Evolutionary conservation across 768 basidiomycete species (phyloP), one percentile per base, ranked within the genome.

Genomic region (Mycena capillaripes): DNA sequence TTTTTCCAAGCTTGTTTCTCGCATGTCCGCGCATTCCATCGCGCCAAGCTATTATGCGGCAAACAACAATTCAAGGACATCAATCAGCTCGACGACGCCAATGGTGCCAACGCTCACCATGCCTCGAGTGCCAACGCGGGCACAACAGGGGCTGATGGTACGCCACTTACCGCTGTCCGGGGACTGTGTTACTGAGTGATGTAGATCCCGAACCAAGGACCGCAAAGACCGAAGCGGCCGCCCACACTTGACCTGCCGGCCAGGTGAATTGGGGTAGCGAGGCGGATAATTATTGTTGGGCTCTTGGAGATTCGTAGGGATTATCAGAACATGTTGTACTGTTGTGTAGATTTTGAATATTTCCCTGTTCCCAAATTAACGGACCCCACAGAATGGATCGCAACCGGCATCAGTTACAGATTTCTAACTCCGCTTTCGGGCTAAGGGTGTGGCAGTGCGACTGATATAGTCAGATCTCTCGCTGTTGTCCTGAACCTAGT

Each of bases 11-110:
- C 14, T 71, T 9, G 36, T 56, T 38, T 71, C 70, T 11, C 50
- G 69, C 25, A 74, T 66, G 61, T 71, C 70, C 4, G 69, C 78
- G 63, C 82, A 81, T 59, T 84, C 83, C 1, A 82, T 84, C 46
- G 81, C 84, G 65, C 83, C 83, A n/a, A 84, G 83, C 73, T 83
- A 84, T 70, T 84, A 84, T 66, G 81, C 50, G 23, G 38, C 46
- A 19, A 61, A 48, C 30, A 42, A 62, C 25, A 21, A 23, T 2
- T 53, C 70, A 32, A 76, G 56, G 55, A 58, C 71, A 65, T 79
- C 78, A 63, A 65, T 77, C 38, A 68, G 42, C 29, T 81, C 81
- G 19, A 79, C 77, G 19, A 73, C 77, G 50, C 78, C 79, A 38
- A 73, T 81, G 57, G 76, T 81, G 56, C 76, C 79, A 63, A 70